Conservation (phyloP, 225 moss, liverwort and hornwort genomes). For the Physcomitrellopsis africana region DNA sequence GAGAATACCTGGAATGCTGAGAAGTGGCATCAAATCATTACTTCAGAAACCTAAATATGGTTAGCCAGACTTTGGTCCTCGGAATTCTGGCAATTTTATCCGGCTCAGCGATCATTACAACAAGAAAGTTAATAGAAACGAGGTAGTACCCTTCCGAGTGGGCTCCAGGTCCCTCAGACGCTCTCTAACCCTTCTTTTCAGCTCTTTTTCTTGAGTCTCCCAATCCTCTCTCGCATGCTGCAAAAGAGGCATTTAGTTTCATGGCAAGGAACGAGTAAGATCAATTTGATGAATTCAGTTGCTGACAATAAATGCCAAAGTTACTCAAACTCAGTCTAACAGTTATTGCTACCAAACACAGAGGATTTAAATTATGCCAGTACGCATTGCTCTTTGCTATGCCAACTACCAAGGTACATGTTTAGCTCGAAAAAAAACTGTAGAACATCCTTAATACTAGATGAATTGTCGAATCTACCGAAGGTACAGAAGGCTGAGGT, state of each 20-base stretch:
- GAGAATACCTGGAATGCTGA: neutral
- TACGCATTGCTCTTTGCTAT: no score
- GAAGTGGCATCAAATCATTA: neutral
- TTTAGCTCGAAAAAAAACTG: constrained; percentile 19
- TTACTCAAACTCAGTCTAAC: constrained; percentile 8
- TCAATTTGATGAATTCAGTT: neutral
- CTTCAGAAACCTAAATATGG: constrained; percentile 9
- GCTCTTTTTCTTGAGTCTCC: constrained; percentile 92
- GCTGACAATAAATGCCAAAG: constrained; percentile 11
- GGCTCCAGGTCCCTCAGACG: constrained; percentile 90
- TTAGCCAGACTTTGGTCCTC: constrained; percentile 9
- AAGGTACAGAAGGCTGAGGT: constrained; percentile 86
- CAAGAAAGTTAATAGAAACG: constrained; percentile 27
- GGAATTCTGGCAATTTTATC: neutral
- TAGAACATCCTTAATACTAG: neutral
- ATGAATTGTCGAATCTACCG: constrained; percentile 54
- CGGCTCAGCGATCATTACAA: neutral
- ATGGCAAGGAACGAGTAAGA: constrained; percentile 1
- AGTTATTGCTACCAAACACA: constrained; percentile 6
- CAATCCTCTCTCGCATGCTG: constrained; percentile 95
- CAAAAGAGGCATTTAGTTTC: constrained; percentile 25
- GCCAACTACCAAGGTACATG: no score
- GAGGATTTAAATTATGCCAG: neutral
- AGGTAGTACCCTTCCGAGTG: constrained; percentile 72
- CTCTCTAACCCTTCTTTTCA: constrained; percentile 74